Evolutionary conservation across 2,329 filamentous ascomycete genomes (phyloP), one percentile per base, ranked within the genome.

Genomic region (Didymosphaeria variabile): DNA sequence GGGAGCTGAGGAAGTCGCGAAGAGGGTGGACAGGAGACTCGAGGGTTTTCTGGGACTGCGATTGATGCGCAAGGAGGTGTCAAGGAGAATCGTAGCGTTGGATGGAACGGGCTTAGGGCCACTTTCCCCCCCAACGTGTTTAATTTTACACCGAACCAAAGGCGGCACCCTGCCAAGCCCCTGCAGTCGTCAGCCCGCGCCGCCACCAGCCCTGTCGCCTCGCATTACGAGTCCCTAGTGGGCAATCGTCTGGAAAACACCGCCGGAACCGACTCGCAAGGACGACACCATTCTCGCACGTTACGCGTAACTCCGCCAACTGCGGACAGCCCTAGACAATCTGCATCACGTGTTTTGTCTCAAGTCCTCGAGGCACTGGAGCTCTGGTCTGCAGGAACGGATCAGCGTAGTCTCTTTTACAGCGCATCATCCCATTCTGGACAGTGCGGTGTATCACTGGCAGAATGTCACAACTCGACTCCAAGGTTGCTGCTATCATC

Each of bases 401-500:
- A 23, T n/a, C 19, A 2, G 42, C 19, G 19, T 45, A 23, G 3
- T 19, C 45, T 17, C 12, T 44, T 13, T 31, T 47, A 47, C 19
- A 31, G 17, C 23, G 45, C 13, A 23, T 45, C 8, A 13, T 23
- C 42, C 42, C 19, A 23, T 21, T 19, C 42, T 17, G 50, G 19
- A 19, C 32, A 38, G 49, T 38, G 31, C 31, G 23, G 29, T 4
- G 5, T 13, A 42, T 29, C 6, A 47, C 53, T 57, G 57, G 23
- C 19, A 67, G 62, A 64, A 84, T 84, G 82, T 64, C 82, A 19
- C 72, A 75, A 47, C 67, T 87, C 57, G 85, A 87, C 70, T 69
- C 81, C 47, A 81, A 81, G 62, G 85, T 86, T 36, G 84, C 85
- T 47, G 76, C 76, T 31, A 70, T 86, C 23, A 78, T 87, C 32